A percentile compares a stretch with the other conserved stretches of the same genome.
phyloP scores from a whole-genome alignment of 2,329 filamentous ascomycete genomes.

The Metarhizium guizhouense region DNA sequence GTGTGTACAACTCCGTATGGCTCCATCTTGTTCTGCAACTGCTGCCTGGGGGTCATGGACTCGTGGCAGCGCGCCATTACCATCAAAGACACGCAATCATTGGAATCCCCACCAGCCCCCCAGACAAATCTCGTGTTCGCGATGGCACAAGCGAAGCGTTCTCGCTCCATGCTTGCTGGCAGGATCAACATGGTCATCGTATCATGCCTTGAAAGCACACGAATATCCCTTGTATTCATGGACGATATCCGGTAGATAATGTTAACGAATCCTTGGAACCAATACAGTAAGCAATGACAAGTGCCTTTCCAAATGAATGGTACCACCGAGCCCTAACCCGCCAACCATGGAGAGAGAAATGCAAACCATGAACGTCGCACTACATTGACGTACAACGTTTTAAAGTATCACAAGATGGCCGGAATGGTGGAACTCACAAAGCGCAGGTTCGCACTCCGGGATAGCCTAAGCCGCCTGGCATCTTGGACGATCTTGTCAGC shows the following conservation, averaged over 20 bases:
- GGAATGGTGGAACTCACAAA: background rate
- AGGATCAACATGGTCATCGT: background rate
- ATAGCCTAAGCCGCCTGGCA: background rate
- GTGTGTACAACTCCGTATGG: background rate
- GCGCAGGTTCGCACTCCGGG: background rate
- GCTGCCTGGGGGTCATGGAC: too few species aligned
- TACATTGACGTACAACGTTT: background rate
- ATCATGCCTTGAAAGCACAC: background rate
- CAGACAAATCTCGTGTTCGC: background rate
- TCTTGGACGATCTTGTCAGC: background rate
- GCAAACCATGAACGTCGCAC: background rate
- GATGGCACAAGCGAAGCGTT: background rate
- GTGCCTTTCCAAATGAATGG: background rate
- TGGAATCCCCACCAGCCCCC: background rate
- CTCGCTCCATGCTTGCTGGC: background rate
- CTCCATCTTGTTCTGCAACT: background rate
- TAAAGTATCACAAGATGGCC: background rate
- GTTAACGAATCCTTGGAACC: background rate
- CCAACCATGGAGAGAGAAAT: background rate
- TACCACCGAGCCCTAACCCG: background rate
- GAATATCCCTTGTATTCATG: background rate
- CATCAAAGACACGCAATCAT: background rate
- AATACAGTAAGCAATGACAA: background rate
- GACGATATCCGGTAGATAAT: background rate
- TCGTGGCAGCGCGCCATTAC: too few species aligned